A percentile compares a stretch with the other conserved stretches of the same genome.
These are phyloP conservation scores for Zygoascus hellenicus DNA, from an alignment of 1,139 yeast species.

Conservation along the genomic window DNA sequence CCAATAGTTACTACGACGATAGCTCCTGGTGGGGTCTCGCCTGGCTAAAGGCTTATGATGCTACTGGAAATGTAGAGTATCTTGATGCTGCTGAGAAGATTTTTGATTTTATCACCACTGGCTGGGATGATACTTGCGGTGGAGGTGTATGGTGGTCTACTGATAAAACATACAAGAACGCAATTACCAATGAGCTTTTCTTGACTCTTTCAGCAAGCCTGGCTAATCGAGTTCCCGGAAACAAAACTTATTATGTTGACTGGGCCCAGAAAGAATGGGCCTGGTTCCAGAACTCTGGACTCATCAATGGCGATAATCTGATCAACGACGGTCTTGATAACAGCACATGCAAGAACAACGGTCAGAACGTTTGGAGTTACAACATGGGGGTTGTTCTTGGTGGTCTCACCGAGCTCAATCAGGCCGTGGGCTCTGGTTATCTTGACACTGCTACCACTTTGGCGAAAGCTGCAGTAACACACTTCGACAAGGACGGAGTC, in stretches of 20 bases:
- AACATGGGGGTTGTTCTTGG: conserved; percentile 22
- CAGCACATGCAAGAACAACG: conserved; percentile 15
- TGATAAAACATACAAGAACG: conserved; percentile 16
- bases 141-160: conserved; percentile 21
- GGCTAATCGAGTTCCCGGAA: conserved; percentile 13
- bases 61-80: conserved; percentile 12
- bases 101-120: conserved; percentile 15
- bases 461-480: conserved; percentile 14
- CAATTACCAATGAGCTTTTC: conserved; percentile 20
- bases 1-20: conserved; percentile 18
- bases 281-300: conserved; percentile 15
- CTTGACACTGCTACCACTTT: conserved; percentile 14
- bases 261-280: conserved; percentile 18
- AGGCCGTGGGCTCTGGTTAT: conserved; percentile 5
- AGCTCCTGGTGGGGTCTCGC: conserved; percentile 22
- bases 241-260: conserved; percentile 11
- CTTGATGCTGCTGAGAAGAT: conserved; percentile 14
- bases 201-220: conserved; percentile 14
- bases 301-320: conserved; percentile 14
- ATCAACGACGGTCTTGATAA: conserved; percentile 18
- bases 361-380: conserved; percentile 18
- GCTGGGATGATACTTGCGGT: conserved; percentile 16
- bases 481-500: conserved; percentile 14
- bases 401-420: conserved; percentile 16
- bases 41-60: conserved; percentile 18